Evolutionary conservation across 352 stramenopile species (phyloP), one percentile per base, ranked within the genome.

Genomic region (Albugo laibachii): DNA sequence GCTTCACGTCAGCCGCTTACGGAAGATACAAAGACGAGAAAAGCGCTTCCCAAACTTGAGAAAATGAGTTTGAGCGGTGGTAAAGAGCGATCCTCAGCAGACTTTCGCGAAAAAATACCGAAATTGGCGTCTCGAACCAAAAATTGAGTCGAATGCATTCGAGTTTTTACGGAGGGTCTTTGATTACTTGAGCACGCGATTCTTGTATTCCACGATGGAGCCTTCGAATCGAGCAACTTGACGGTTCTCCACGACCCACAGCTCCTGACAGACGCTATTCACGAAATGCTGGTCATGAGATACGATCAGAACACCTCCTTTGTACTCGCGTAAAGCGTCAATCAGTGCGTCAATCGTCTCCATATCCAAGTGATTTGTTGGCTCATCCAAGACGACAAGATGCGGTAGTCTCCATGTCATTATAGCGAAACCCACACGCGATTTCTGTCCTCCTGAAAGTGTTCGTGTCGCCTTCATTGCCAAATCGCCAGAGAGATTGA

Each of bases 271-370:
- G 36, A 95, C 82, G 52, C 93, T 92, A 39, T 87, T 95, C 56
- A 98, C 92, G 54, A 98, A 98, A 69, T 97, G 96, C 61, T 96
- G 78, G 82, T 98, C 92, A 67, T 98, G 94, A 2, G 87, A 97
- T 14, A 99, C 92, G 40, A 99, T 79, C 48, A 99, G 69, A 5
- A 96, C 92, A 53, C 87, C 93, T 41, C 95, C 95, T 52, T 94
- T 94, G 81, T 96, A 99, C 40, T 88, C 80, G 15, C 89, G 68
- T 36, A 99, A 62, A 14, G 83, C 93, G 59, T 98, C 92, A 56
- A 97, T 95, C 27, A 98, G 66, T 66, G 86, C 75, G 35, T 87
- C 74, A 41, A 91, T 91, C 13, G 78, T 91, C 59, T 87, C 83
- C 64, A 87, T 88, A 62, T 98, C 93, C 54, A 95, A 82, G 65